These are phyloP conservation scores for Thalassiosira livingstoniorum DNA, from an alignment of 352 stramenopile species.

Conservation along the genomic window DNA sequence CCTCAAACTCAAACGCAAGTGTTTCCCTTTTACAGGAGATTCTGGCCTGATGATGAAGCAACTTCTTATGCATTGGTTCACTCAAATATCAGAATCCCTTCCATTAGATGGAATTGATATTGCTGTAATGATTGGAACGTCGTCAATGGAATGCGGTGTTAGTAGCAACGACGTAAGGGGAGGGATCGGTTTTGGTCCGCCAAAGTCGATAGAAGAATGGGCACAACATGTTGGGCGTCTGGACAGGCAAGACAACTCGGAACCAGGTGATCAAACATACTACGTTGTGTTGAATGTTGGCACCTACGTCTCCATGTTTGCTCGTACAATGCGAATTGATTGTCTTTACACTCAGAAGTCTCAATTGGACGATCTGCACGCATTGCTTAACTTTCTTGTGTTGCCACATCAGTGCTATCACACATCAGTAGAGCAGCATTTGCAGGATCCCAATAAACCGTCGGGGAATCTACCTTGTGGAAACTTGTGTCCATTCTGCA, in stretches of 20 bases:
- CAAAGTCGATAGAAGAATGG: not conserved
- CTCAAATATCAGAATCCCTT: not conserved
- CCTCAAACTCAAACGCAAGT: not conserved
- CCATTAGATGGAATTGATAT: not conserved
- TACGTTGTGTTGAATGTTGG: constrained; percentile 8
- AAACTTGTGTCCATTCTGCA: not conserved
- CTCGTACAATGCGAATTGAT: not conserved
- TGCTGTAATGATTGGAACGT: constrained; percentile 7
- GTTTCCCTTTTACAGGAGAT: constrained; percentile 16
- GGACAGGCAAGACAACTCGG: not conserved
- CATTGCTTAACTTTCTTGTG: not conserved
- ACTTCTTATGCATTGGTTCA: constrained; percentile 12
- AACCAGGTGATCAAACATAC: not conserved
- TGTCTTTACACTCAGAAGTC: not conserved
- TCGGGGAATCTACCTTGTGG: not conserved
- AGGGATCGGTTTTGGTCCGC: not conserved
- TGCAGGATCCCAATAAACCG: not conserved
- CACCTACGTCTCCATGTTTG: not conserved
- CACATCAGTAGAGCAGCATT: not conserved
- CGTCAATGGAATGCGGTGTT: constrained; percentile 32
- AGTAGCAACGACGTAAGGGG: not conserved
- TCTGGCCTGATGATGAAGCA: constrained; percentile 10
- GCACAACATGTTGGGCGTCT: constrained; percentile 24
- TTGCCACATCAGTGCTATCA: not conserved
- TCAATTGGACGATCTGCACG: not conserved